A percentile compares a stretch with the other conserved stretches of the same genome.
phyloP scores from a whole-genome alignment of 805 yeast species.

The Hyphopichia homilentoma region DNA sequence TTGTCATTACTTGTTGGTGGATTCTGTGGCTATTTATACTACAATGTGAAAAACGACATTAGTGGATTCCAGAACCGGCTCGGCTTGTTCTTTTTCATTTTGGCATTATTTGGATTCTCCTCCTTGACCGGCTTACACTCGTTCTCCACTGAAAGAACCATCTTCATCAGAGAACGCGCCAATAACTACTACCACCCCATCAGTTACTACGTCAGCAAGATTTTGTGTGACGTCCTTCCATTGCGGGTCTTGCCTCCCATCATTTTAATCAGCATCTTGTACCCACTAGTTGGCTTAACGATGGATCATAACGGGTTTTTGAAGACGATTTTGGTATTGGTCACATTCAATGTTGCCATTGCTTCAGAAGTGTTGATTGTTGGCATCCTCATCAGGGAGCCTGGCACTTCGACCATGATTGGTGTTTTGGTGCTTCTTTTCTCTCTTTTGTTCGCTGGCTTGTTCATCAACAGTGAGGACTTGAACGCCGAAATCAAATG shows the following conservation, averaged over 20 bases:
- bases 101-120: constrained; percentile 91
- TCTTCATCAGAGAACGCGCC: constrained; percentile 89
- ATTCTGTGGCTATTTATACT: constrained; percentile 84
- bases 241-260: constrained; percentile 90
- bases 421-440: constrained; percentile 83
- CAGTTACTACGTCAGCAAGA: constrained; percentile 81
- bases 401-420: constrained; percentile 86
- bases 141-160: constrained; percentile 82
- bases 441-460: constrained; percentile 87
- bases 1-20: constrained; percentile 73
- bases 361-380: constrained; percentile 81
- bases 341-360: constrained; percentile 82
- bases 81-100: constrained; percentile 86
- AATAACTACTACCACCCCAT: constrained; percentile 89
- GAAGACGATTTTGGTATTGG: constrained; percentile 64
- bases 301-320: constrained; percentile 72
- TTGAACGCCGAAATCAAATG: constrained; percentile 52
- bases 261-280: constrained; percentile 70
- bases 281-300: constrained; percentile 87
- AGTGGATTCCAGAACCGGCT: constrained; percentile 95
- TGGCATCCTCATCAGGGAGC: constrained; percentile 83
- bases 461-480: constrained; percentile 80
- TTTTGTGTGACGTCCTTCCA: constrained; percentile 89
- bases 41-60: constrained; percentile 79
- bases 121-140: constrained; percentile 89